Percentiles rank a stretch among this genome's conserved stretches.
These are phyloP conservation scores for Hymenoscyphus fraxineus DNA, from an alignment of 2,329 filamentous ascomycete species.

Conservation along the genomic window DNA sequence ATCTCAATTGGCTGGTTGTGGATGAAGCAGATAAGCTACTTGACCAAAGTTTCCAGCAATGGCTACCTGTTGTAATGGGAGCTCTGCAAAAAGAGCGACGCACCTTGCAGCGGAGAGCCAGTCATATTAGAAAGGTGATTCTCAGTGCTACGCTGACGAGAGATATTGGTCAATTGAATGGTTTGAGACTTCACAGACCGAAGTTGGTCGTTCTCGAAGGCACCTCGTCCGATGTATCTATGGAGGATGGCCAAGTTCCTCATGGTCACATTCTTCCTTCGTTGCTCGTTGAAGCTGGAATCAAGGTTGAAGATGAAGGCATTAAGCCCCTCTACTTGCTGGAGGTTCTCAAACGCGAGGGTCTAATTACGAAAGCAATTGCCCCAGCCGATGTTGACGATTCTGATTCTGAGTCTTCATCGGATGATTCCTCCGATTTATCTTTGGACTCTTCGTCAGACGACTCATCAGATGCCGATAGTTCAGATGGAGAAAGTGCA, in stretches of 20 bases:
- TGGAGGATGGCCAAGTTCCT: slow-evolving; percentile 35
- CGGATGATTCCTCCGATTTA: slow-evolving; percentile 27
- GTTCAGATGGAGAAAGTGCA: neutral
- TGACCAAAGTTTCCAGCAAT: slow-evolving; percentile 89
- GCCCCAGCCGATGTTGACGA: slow-evolving; percentile 19
- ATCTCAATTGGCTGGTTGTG: slow-evolving; percentile 83
- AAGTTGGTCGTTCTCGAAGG: slow-evolving; percentile 71
- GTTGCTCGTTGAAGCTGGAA: slow-evolving; percentile 59
- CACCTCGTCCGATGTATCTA: slow-evolving; percentile 26
- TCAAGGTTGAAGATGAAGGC: slow-evolving; percentile 65
- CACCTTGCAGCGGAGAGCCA: slow-evolving; percentile 14
- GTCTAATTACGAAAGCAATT: slow-evolving; percentile 40
- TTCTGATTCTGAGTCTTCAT: slow-evolving; percentile 1
- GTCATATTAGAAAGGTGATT: slow-evolving; percentile 70
- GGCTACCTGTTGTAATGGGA: slow-evolving; percentile 70
- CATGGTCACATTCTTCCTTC: slow-evolving; percentile 59
- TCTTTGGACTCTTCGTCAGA: slow-evolving; percentile 25
- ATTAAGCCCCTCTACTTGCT: slow-evolving; percentile 84
- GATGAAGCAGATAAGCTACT: slow-evolving; percentile 93
- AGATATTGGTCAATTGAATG: slow-evolving; percentile 75
- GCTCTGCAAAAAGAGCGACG: slow-evolving; percentile 39
- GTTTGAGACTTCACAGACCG: slow-evolving; percentile 68
- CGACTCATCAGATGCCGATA: slow-evolving; percentile 19
- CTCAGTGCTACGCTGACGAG: slow-evolving; percentile 90
- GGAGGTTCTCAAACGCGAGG: slow-evolving; percentile 61